Percentiles rank a stretch among this genome's conserved stretches.
Conservation (phyloP, 2,329 filamentous ascomycete species). For the Aspergillus quadricinctus region DNA sequence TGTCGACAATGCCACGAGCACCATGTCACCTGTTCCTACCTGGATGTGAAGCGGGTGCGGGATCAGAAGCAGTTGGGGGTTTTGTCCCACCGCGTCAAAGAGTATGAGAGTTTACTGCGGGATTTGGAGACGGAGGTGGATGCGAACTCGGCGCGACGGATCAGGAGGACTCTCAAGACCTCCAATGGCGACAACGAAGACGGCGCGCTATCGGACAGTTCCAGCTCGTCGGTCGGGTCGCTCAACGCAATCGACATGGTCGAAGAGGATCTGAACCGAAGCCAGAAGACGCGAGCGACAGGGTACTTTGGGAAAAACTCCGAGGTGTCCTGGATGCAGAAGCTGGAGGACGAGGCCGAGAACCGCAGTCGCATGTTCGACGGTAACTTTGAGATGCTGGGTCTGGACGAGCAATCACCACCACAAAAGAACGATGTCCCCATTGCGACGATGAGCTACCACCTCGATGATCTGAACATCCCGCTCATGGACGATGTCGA, state of each 20-base stretch:
- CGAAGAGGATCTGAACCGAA: slow-evolving; percentile 39
- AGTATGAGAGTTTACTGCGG: slow-evolving; percentile 25
- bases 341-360: slow-evolving; percentile 28
- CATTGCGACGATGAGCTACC: slow-evolving; percentile 31
- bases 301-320: slow-evolving; percentile 44
- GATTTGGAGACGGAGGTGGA: slow-evolving; percentile 24
- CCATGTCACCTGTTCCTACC: slow-evolving; percentile 22
- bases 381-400: neutral
- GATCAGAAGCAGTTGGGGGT: slow-evolving; percentile 30
- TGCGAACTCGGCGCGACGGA: slow-evolving; percentile 13
- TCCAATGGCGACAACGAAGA: slow-evolving; percentile 12
- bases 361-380: slow-evolving; percentile 11
- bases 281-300: slow-evolving; percentile 30
- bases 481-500: slow-evolving; percentile 32
- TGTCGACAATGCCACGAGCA: slow-evolving; percentile 27
- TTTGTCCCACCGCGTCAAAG: slow-evolving; percentile 20
- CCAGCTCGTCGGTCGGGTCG: slow-evolving; percentile 30
- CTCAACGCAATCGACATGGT: slow-evolving; percentile 39
- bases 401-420: neutral
- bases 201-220: slow-evolving; percentile 10
- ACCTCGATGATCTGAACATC: slow-evolving; percentile 38
- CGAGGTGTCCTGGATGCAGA: slow-evolving; percentile 41
- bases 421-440: slow-evolving; percentile 13
- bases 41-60: slow-evolving; percentile 33
- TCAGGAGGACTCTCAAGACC: slow-evolving; percentile 12